Percentiles rank a stretch among this genome's conserved stretches.
Conservation (phyloP, 305 asterid species). For the Fraxinus latifolia region DNA sequence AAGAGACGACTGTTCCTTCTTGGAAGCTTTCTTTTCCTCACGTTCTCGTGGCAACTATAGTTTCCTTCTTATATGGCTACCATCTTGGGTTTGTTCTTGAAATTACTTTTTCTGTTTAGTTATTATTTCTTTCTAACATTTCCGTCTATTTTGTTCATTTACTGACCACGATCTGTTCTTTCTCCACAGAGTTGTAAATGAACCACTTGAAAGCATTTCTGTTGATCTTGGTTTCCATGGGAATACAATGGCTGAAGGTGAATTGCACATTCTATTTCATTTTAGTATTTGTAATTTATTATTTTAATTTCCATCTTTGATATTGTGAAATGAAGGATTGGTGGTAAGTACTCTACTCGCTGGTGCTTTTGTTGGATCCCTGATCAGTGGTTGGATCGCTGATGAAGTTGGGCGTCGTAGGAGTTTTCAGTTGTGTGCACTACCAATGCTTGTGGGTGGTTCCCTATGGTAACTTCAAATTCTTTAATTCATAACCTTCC, state of each 20-base stretch:
- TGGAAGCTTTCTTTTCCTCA: constrained; percentile 88
- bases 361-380: constrained; percentile 87
- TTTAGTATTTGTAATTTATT: constrained; percentile 3
- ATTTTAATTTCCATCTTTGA: constrained; percentile 18
- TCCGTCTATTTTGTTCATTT: constrained; percentile 5
- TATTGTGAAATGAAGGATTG: constrained; percentile 52
- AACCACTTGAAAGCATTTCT: constrained; percentile 89
- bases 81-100: constrained; percentile 79
- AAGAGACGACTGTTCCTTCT: constrained; percentile 53
- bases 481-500: not conserved
- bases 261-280: constrained; percentile 12
- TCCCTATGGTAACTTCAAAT: constrained; percentile 50
- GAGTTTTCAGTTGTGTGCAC: constrained; percentile 79
- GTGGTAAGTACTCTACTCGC: constrained; percentile 86
- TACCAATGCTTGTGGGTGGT: constrained; percentile 87
- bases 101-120: not conserved
- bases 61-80: constrained; percentile 84
- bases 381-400: constrained; percentile 85
- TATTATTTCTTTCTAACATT: constrained; percentile 16
- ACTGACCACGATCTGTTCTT: constrained; percentile 6
- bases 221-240: constrained; percentile 82
- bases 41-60: constrained; percentile 72
- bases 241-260: constrained; percentile 81
- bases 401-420: constrained; percentile 83
- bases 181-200: constrained; percentile 70